A percentile compares a stretch with the other conserved stretches of the same genome.
phyloP scores from a whole-genome alignment of 2,329 filamentous ascomycete genomes.

The Alternaria arbusti region DNA sequence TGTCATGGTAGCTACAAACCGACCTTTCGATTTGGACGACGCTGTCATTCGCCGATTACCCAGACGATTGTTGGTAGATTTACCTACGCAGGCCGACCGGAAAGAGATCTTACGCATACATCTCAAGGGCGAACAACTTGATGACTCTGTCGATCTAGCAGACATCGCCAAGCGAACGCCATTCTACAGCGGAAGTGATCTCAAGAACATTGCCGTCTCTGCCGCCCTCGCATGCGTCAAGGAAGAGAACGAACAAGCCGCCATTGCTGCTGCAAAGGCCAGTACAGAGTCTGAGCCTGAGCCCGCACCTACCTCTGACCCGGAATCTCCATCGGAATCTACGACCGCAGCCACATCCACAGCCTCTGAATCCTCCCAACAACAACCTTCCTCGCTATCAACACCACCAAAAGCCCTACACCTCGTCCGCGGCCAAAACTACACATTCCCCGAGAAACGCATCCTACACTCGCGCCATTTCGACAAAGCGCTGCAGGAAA shows the following conservation, averaged over 20 bases:
- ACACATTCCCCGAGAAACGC: conserved; percentile 72
- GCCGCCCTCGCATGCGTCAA: conserved; percentile 80
- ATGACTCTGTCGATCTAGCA: conserved; percentile 65
- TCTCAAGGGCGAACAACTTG: conserved; percentile 70
- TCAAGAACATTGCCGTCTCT: conserved; percentile 82
- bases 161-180: conserved; percentile 71
- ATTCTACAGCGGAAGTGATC: conserved; percentile 81
- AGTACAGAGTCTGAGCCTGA: conserved; percentile 5
- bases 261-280: conserved; percentile 31
- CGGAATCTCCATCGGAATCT: not conserved
- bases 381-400: not conserved
- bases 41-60: conserved; percentile 80
- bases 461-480: conserved; percentile 75
- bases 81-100: conserved; percentile 71
- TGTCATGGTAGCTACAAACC: conserved; percentile 97
- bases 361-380: conserved; percentile 7
- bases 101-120: conserved; percentile 74
- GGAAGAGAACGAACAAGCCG: conserved; percentile 66
- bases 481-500: conserved; percentile 82
- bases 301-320: not conserved
- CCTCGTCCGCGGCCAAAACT: conserved; percentile 44
- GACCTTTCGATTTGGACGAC: conserved; percentile 93
- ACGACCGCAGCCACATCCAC: not conserved
- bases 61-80: conserved; percentile 73
- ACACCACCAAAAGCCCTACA: conserved; percentile 38